Conservation (phyloP, 139 green algal genomes). For the Tetraselmis striata region DNA sequence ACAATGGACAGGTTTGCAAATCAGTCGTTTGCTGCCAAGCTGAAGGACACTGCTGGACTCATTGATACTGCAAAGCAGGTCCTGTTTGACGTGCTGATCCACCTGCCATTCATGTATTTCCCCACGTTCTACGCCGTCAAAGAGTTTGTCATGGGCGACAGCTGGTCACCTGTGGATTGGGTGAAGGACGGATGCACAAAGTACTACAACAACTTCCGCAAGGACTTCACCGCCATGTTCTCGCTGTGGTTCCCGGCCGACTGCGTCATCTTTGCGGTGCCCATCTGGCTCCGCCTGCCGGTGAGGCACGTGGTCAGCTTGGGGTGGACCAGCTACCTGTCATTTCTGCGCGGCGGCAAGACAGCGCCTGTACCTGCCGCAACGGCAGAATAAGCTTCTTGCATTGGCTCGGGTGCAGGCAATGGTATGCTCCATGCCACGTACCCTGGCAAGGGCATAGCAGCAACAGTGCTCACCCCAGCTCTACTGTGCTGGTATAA, state of each 20-base stretch:
- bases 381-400: neutral
- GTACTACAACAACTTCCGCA: constrained; percentile 5
- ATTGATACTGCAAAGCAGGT: constrained; percentile 2
- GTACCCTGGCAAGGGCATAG: too few species aligned
- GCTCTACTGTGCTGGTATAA: too few species aligned
- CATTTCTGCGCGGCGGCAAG: constrained; percentile 5
- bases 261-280: constrained; percentile 1
- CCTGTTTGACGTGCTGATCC: neutral
- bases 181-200: constrained; percentile 6
- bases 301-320: constrained; percentile 3
- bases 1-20: neutral
- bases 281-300: constrained; percentile 8
- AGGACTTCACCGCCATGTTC: constrained; percentile 3
- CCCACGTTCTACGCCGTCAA: constrained; percentile 8
- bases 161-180: constrained; percentile 3
- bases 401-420: too few species aligned
- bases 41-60: neutral
- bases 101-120: constrained; percentile 9
- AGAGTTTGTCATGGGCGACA: constrained; percentile 3
- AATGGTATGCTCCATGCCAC: too few species aligned
- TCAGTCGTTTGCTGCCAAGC: neutral
- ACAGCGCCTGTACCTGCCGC: neutral
- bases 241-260: constrained; percentile 5
- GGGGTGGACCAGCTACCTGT: constrained; percentile 2
- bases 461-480: too few species aligned